A percentile compares a stretch with the other conserved stretches of the same genome.
Evolutionary conservation across 768 basidiomycete species (phyloP).

Genomic region (Favolaschia claudopus): DNA sequence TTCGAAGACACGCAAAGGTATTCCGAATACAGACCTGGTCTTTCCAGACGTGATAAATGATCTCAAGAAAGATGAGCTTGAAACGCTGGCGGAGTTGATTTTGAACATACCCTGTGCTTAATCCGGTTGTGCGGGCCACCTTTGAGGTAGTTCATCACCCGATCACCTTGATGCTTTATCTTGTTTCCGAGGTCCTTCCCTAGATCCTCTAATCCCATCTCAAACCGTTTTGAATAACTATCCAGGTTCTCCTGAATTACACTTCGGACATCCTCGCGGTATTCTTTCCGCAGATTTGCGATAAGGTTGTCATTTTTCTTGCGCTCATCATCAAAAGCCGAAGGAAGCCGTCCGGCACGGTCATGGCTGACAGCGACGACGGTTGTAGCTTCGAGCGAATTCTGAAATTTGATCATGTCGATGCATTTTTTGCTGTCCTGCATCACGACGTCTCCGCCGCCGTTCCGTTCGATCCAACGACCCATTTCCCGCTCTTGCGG

Average conservation of each 20-base stretch:
- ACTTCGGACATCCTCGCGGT: constrained; percentile 10
- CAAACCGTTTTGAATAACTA: neutral
- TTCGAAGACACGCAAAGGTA: neutral
- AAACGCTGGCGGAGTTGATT: neutral
- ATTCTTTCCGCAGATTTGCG: constrained; percentile 26
- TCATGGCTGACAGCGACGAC: neutral
- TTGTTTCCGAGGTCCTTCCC: constrained; percentile 29
- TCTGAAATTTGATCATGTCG: neutral
- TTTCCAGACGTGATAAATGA: constrained; percentile 32
- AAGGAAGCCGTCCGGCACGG: neutral
- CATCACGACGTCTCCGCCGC: constrained; percentile 20
- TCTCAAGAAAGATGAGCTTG: constrained; percentile 13
- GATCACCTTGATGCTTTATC: constrained; percentile 3
- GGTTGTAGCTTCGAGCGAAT: neutral
- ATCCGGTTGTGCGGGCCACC: constrained; percentile 32
- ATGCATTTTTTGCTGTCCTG: neutral
- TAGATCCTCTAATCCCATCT: constrained; percentile 26
- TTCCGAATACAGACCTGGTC: constrained; percentile 32
- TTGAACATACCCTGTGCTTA: constrained; percentile 23
- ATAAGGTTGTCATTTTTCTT: constrained; percentile 3
- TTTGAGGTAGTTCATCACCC: constrained; percentile 21
- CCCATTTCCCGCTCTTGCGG: neutral
- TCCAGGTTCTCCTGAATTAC: neutral
- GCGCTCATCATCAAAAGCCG: neutral
- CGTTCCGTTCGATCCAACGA: constrained; percentile 20